Evolutionary conservation across 1,139 yeast genomes (phyloP).

Genomic region (Lodderomyces theae): DNA sequence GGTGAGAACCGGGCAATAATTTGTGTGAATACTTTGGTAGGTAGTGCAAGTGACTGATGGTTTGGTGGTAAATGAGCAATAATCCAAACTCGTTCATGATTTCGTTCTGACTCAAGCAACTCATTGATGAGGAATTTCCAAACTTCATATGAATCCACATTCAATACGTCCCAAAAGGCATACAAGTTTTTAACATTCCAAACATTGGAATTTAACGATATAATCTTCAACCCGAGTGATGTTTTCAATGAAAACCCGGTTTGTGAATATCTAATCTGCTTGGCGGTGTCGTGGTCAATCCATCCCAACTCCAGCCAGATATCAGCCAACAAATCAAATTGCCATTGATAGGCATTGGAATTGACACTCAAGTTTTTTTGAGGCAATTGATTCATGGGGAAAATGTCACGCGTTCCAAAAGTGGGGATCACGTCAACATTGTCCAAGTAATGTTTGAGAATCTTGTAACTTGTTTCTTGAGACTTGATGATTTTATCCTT

Average conservation of each 20-base stretch:
- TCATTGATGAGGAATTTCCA: constrained; percentile 31
- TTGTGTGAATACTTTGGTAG: constrained; percentile 23
- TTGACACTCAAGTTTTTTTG: constrained; percentile 14
- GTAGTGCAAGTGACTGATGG: constrained; percentile 24
- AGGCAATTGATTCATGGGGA: constrained; percentile 28
- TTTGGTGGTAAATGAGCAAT: constrained; percentile 28
- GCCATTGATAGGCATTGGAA: constrained; percentile 23
- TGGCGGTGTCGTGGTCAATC: constrained; percentile 31
- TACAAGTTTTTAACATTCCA: constrained; percentile 30
- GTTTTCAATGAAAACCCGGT: constrained; percentile 27
- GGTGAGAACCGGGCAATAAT: constrained; percentile 34
- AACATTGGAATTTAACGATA: constrained; percentile 31
- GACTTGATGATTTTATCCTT: constrained; percentile 16
- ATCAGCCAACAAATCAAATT: constrained; percentile 28
- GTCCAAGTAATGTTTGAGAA: constrained; percentile 23
- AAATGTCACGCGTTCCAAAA: constrained; percentile 27
- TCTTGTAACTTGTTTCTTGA: constrained; percentile 19
- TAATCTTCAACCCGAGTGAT: constrained; percentile 26
- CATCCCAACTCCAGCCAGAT: constrained; percentile 36
- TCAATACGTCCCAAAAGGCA: constrained; percentile 20
- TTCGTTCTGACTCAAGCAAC: constrained; percentile 25
- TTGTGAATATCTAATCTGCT: constrained; percentile 29
- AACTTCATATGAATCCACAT: constrained; percentile 26
- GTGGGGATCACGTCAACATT: constrained; percentile 26
- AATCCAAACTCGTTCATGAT: constrained; percentile 33